These are phyloP conservation scores for Chaetomiaceae sp. DNA, from an alignment of 2,329 filamentous ascomycete genomes.

Conservation along the genomic window DNA sequence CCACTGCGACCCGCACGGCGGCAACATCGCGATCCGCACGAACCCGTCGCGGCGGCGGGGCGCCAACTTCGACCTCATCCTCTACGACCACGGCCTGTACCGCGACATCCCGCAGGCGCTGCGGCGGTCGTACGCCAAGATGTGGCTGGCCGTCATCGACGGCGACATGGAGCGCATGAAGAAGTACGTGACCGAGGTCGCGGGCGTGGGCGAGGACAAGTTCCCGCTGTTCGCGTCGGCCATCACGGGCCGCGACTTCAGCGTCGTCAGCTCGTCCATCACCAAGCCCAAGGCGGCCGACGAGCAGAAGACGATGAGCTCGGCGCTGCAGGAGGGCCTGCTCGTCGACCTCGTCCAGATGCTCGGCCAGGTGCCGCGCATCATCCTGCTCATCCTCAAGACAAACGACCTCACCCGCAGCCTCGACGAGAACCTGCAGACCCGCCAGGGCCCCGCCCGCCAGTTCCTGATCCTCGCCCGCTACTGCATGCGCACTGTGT, in stretches of 20 bases:
- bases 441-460: conserved; percentile 59
- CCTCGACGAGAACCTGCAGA: conserved; percentile 85
- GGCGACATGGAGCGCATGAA: conserved; percentile 83
- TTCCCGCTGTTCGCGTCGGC: conserved; percentile 94
- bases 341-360: conserved; percentile 83
- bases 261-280: conserved; percentile 61
- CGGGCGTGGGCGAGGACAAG: conserved; percentile 80
- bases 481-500: conserved; percentile 63
- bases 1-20: conserved; percentile 95
- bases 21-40: conserved; percentile 87
- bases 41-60: conserved; percentile 54
- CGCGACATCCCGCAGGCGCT: conserved; percentile 78
- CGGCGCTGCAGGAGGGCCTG: conserved; percentile 80
- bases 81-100: conserved; percentile 97
- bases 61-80: conserved; percentile 86
- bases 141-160: conserved; percentile 95
- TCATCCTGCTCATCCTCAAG: conserved; percentile 93
- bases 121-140: conserved; percentile 84
- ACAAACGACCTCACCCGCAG: conserved; percentile 95
- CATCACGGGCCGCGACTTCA: conserved; percentile 90
- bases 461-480: conserved; percentile 64
- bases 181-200: conserved; percentile 81
- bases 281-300: conserved; percentile 57
- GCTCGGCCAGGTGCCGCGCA: conserved; percentile 80
- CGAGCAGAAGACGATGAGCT: conserved; percentile 84